Evolutionary conservation across 139 green algal genomes (phyloP), one percentile per base, ranked within the genome.

Genomic region (Chlorella sp.): DNA sequence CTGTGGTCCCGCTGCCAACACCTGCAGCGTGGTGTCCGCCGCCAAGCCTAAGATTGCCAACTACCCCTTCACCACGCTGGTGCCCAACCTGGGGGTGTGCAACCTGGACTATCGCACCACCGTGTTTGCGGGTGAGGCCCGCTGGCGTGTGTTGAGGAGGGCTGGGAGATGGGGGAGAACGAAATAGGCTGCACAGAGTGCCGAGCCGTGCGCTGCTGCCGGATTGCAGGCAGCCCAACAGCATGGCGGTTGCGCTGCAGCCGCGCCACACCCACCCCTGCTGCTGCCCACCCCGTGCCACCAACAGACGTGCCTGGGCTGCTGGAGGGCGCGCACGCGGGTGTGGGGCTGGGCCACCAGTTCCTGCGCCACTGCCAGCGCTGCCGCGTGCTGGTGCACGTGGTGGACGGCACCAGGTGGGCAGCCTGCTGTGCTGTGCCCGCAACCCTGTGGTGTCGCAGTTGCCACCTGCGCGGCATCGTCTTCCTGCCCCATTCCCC

Each of bases 31-130:
- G 68, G 76, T 99, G 22, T 95, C 90, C 28, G 91, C 92, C 17
- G 96, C 96, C 6, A 87, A 87, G 72, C 96, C 96, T 76, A 98
- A 98, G 90, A 95, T 99, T 46, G 97, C 96, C 32, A 90, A 95
- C 88, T 99, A 99, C 89, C 96, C 96, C 41, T 99, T 99, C 92
- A 99, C 97, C 17, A 99, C 97, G 26, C 93, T 99, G 30, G 90
- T 96, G 67, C 97, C 97, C 67, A 99, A 99, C 89, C 92, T 99
- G 44, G 97, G 97, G 0, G 95, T 99, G 13, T 98, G 95, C 85
- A 92, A 96, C 81, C 87, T 95, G 76, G 95, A 98, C 88, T 97
- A 92, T 82, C 58, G 87, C 24, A 94, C 92, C 19, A 95, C 94
- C 34, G 92, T 94, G 69, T 93, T 93, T 88, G 90, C 90, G 13